These are phyloP conservation scores for Beauveria varroae DNA, from an alignment of 2,329 filamentous ascomycete species.

Conservation along the genomic window DNA sequence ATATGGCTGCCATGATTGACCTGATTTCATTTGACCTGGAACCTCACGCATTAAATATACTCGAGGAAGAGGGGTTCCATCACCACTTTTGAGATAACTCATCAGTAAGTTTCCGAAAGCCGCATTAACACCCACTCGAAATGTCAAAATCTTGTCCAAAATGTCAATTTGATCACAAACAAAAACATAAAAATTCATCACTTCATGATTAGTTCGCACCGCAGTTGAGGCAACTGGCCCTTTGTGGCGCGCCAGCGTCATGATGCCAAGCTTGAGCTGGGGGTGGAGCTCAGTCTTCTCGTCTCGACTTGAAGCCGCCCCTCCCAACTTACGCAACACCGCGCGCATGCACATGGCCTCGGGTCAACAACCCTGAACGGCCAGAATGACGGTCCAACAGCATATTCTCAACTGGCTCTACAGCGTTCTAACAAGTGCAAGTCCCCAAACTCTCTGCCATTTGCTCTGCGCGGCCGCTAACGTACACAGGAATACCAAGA, in stretches of 20 bases:
- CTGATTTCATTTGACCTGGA: no score
- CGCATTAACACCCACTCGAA: no score
- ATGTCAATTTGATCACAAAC: no score
- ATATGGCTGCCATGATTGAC: no score
- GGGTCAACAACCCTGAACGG: not conserved
- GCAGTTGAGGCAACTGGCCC: not conserved
- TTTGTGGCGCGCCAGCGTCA: not conserved
- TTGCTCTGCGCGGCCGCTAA: slow-evolving; percentile 5
- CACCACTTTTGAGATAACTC: no score
- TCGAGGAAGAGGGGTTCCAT: no score
- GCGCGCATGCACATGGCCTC: not conserved
- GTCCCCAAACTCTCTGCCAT: slow-evolving; percentile 14
- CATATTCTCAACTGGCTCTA: slow-evolving; percentile 94
- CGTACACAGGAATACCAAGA: slow-evolving; percentile 75
- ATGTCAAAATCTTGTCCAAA: no score
- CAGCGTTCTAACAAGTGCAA: slow-evolving; percentile 73
- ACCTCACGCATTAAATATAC: no score
- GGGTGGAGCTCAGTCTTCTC: not conserved
- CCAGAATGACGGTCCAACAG: slow-evolving; percentile 66
- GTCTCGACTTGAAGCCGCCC: not conserved
- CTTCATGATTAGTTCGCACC: not conserved
- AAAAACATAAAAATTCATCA: no score
- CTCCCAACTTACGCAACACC: not conserved
- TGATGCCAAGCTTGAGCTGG: not conserved
- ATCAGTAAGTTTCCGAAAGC: no score